A percentile compares a stretch with the other conserved stretches of the same genome.
These are phyloP conservation scores for Kokia cookei DNA, from an alignment of 441 rosid species.

Conservation along the genomic window DNA sequence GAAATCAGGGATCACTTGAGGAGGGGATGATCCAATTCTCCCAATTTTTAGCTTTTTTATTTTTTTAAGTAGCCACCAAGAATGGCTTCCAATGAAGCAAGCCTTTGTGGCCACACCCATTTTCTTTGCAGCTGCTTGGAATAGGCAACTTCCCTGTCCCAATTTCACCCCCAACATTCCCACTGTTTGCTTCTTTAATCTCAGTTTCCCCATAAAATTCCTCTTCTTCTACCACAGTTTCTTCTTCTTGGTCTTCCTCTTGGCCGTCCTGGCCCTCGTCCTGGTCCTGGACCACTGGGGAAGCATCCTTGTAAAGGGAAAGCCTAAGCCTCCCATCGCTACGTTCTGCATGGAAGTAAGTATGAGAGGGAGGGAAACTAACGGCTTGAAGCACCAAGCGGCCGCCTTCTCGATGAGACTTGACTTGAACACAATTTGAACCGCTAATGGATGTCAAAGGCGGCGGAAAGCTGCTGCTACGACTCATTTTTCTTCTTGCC, in stretches of 20 bases:
- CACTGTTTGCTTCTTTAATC: conserved; percentile 19
- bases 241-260: conserved; percentile 14
- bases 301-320: conserved; percentile 15
- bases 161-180: conserved; percentile 27
- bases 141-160: conserved; percentile 32
- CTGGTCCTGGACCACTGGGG: not conserved
- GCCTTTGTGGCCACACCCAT: conserved; percentile 30
- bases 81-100: conserved; percentile 37
- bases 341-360: conserved; percentile 44
- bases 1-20: conserved; percentile 12
- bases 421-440: conserved; percentile 34
- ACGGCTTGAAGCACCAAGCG: conserved; percentile 52
- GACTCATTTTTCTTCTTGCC: conserved; percentile 13
- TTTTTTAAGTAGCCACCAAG: conserved; percentile 38
- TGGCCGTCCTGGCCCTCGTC: not conserved
- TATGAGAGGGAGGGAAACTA: conserved; percentile 10
- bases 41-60: conserved; percentile 2
- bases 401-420: conserved; percentile 49
- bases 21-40: not conserved
- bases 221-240: conserved; percentile 16
- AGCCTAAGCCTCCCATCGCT: conserved; percentile 54
- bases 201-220: conserved; percentile 11
- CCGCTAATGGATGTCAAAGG: conserved; percentile 42
- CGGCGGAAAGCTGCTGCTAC: conserved; percentile 47
- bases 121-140: conserved; percentile 46